A percentile compares a stretch with the other conserved stretches of the same genome.
Evolutionary conservation across 345 rosid species (phyloP).

Genomic region (Schrenkiella parvula): DNA sequence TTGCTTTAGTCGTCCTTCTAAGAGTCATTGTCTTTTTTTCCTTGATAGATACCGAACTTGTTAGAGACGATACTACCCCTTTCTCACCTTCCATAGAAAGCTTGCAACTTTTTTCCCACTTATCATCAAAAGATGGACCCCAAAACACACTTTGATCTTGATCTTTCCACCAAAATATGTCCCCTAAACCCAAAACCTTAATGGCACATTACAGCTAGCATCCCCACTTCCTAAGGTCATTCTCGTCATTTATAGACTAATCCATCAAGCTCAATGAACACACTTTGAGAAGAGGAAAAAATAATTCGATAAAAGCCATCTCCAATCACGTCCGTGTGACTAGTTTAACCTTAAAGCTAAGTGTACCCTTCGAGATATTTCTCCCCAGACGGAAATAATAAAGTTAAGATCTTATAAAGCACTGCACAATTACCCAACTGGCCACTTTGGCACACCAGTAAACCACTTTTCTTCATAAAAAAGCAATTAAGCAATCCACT

Average conservation of each 20-base stretch:
- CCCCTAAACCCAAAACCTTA: constrained; percentile 36
- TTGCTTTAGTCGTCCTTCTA: constrained; percentile 33
- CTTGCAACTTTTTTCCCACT: constrained; percentile 25
- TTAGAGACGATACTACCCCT: constrained; percentile 38
- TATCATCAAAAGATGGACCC: constrained; percentile 48
- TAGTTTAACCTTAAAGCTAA: constrained; percentile 26
- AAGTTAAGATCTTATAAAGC: constrained; percentile 16
- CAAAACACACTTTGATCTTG: constrained; percentile 34
- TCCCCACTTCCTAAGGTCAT: constrained; percentile 35
- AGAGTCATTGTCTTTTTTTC: constrained; percentile 32
- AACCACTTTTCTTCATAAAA: constrained; percentile 23
- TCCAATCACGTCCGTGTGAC: constrained; percentile 22
- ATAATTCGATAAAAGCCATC: constrained; percentile 20
- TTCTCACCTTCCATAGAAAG: constrained; percentile 32
- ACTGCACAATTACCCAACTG: constrained; percentile 26
- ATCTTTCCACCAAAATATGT: constrained; percentile 36
- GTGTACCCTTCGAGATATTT: constrained; percentile 16
- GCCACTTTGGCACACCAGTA: constrained; percentile 19
- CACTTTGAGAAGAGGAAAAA: constrained; percentile 19
- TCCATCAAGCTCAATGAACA: constrained; percentile 25
- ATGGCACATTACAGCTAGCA: constrained; percentile 54
- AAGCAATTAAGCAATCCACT: constrained; percentile 23
- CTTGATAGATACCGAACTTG: constrained; percentile 50
- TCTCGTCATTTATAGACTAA: constrained; percentile 22
- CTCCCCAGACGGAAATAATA: constrained; percentile 8